These are phyloP conservation scores for Kodamaea restingae DNA, from an alignment of 805 yeast species.

Conservation along the genomic window DNA sequence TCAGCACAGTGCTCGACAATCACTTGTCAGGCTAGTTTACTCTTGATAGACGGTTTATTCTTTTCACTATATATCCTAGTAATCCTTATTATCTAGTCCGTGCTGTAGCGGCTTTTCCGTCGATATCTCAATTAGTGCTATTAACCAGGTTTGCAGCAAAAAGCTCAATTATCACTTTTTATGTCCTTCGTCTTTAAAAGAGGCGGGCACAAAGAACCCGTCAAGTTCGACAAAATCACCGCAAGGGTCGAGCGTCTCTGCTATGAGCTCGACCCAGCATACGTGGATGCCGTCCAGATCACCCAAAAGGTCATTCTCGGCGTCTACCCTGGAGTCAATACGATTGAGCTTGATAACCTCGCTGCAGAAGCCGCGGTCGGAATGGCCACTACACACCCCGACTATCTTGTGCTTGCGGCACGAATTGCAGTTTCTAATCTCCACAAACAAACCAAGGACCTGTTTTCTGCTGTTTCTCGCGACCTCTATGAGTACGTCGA, in stretches of 20 bases:
- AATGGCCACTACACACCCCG: constrained; percentile 98
- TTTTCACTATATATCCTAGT: too few relatives aligned
- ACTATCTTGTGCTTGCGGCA: constrained; percentile 91
- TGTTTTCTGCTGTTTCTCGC: constrained; percentile 71
- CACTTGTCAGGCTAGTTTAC: too few relatives aligned
- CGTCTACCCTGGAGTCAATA: constrained; percentile 95
- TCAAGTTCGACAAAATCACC: constrained; percentile 93
- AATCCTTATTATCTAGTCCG: too few relatives aligned
- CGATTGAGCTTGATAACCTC: constrained; percentile 62
- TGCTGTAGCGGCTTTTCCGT: too few relatives aligned
- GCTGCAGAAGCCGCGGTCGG: constrained; percentile 98
- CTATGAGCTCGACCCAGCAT: constrained; percentile 86
- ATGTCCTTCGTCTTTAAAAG: constrained; percentile 81
- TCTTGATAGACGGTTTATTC: too few relatives aligned
- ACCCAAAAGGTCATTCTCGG: constrained; percentile 95
- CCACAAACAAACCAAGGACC: constrained; percentile 90
- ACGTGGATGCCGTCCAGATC: constrained; percentile 92
- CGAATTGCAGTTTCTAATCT: constrained; percentile 91
- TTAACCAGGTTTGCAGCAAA: too few relatives aligned
- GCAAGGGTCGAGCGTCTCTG: constrained; percentile 88
- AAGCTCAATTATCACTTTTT: too few relatives aligned
- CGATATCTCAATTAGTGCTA: too few relatives aligned
- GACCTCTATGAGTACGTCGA: constrained; percentile 74
- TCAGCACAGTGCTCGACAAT: too few relatives aligned
- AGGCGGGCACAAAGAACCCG: constrained; percentile 94